A percentile compares a stretch with the other conserved stretches of the same genome.
phyloP scores from a whole-genome alignment of 768 basidiomycete genomes.

The Hericium rajendrae region DNA sequence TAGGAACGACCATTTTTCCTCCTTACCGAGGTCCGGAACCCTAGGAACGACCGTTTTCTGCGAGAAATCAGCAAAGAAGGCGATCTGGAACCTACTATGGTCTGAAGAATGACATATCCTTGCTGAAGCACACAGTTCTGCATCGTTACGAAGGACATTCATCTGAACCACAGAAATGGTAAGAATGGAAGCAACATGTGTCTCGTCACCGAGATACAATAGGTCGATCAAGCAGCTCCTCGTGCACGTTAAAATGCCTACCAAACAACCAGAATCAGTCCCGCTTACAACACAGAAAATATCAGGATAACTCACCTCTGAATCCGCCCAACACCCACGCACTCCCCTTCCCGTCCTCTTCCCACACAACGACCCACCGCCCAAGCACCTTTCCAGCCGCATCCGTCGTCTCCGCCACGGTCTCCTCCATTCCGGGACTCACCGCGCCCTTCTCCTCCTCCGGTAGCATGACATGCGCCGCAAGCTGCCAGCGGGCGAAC shows the following conservation, averaged over 20 bases:
- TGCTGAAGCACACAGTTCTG: neutral
- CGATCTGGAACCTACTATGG: neutral
- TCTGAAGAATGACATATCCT: neutral
- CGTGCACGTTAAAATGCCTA: conserved; percentile 46
- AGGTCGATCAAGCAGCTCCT: conserved; percentile 29
- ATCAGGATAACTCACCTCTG: conserved; percentile 40
- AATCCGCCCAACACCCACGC: conserved; percentile 53
- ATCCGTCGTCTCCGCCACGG: conserved; percentile 68
- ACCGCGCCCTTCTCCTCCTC: conserved; percentile 25
- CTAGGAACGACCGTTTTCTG: too few species aligned
- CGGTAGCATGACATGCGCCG: conserved; percentile 38
- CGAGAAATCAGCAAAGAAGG: too few species aligned
- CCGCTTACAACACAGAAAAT: neutral
- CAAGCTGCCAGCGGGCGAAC: conserved; percentile 78
- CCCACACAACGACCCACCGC: conserved; percentile 75
- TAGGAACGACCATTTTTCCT: too few species aligned
- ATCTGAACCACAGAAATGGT: neutral
- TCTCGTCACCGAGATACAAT: conserved; percentile 8
- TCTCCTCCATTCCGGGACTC: conserved; percentile 53
- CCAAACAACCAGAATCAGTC: neutral
- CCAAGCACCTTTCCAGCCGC: conserved; percentile 52
- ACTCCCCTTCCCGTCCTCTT: conserved; percentile 49
- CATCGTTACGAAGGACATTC: neutral
- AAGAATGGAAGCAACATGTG: neutral
- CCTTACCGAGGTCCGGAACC: too few species aligned